Base-by-base conservation (phyloP, 2,329 filamentous ascomycete species). In the Mycosphaerelloides madeirae region DNA sequence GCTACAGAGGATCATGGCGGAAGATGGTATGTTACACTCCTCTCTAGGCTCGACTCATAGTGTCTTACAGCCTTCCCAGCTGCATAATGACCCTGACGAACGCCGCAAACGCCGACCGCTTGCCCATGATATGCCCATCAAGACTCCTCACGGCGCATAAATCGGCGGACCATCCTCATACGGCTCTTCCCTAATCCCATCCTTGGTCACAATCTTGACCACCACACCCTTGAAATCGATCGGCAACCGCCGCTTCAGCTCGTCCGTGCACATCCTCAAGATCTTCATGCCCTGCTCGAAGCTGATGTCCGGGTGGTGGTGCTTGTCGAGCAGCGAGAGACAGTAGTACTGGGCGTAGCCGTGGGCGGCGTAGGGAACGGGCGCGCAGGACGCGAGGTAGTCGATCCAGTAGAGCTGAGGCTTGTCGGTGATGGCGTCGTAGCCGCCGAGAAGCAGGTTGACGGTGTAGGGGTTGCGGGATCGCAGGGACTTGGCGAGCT, bases 301-400 rank as follows among this genome's bases (percentile, higher is more conserved):
- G 50, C 79, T 80, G 68, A 98, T 97, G 64, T 96, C 85, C 37
- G 93, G 91, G 64, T 96, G 87, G 68, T 98, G 93, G 68, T 98
- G 93, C 76, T 98, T 98, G 74, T 98, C 93, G 40, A 98, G 81
- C 58, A 95, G 94, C 6, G 88, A 94, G 50, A 98, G 78, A 69
- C 93, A 98, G 78, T 98, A 98, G 78, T 97, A 97, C 85, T 98
- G 93, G 58, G 93, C 93, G 71, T 98, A 98, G 58, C 93, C 93
- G 62, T 98, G 94, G 49, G 93, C 93, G 38, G 93, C 94, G 65
- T 98, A 98, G 44, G 93, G 93, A 37, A 98, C 76, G 25, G 86
- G 80, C 56, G 29, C 57, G 48, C 31, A 61, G 41, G 15, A 60
- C 41, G 11, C 51, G 43, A 32, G 63, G 62, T 41, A 60, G 32